Evolutionary conservation across 2,329 filamentous ascomycete species (phyloP).

Genomic region (Aspergillus brasiliensis): DNA sequence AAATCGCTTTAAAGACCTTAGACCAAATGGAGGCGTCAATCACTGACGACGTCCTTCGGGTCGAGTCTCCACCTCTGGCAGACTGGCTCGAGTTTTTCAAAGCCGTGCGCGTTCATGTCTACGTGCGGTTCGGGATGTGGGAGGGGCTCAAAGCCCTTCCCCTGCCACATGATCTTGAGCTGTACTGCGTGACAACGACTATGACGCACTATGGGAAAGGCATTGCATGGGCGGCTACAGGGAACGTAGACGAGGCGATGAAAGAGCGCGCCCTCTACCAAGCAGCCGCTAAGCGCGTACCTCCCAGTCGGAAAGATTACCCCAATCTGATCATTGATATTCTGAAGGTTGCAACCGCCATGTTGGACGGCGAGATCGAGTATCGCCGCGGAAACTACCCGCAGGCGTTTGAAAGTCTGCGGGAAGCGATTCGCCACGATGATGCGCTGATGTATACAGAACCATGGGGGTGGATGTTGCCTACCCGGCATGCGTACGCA

Average conservation of each 20-base stretch:
- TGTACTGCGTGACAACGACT: constrained; percentile 71
- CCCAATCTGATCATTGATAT: constrained; percentile 66
- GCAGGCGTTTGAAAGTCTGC: constrained; percentile 60
- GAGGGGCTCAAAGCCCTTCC: constrained; percentile 61
- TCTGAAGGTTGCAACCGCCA: constrained; percentile 60
- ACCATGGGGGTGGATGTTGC: constrained; percentile 79
- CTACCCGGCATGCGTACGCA: constrained; percentile 68
- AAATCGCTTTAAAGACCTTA: constrained; percentile 62
- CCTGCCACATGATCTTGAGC: constrained; percentile 58
- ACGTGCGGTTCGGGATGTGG: constrained; percentile 74
- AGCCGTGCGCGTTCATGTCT: constrained; percentile 66
- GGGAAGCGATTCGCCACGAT: constrained; percentile 59
- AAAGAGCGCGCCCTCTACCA: constrained; percentile 55
- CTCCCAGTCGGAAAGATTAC: constrained; percentile 62
- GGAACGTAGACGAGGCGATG: constrained; percentile 56
- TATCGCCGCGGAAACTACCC: constrained; percentile 57
- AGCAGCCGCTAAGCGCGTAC: constrained; percentile 55
- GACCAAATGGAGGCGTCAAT: constrained; percentile 61
- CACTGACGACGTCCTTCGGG: constrained; percentile 63
- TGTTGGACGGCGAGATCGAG: constrained; percentile 72
- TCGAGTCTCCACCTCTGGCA: constrained; percentile 71
- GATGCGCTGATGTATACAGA: constrained; percentile 69
- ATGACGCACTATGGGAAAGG: constrained; percentile 69
- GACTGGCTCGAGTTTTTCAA: constrained; percentile 76
- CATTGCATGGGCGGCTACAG: constrained; percentile 63